A percentile compares a stretch with the other conserved stretches of the same genome.
These are phyloP conservation scores for Esteya vermicola DNA, from an alignment of 2,329 filamentous ascomycete genomes.

Conservation along the genomic window DNA sequence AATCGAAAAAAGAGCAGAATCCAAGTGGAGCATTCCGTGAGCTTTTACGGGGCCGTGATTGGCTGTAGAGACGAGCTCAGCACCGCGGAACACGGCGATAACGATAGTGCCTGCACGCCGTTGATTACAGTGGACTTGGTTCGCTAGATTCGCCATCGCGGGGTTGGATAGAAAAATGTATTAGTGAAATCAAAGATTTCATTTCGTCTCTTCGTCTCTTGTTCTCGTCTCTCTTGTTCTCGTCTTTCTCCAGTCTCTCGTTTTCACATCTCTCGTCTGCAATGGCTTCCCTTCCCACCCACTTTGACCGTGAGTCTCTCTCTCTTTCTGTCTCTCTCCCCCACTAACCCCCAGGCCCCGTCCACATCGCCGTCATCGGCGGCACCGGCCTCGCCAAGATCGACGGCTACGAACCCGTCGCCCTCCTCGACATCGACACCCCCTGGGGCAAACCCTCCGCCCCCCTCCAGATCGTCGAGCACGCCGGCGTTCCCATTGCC, in stretches of 20 bases:
- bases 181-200: too few relatives aligned
- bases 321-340: background rate
- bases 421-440: constrained; percentile 60
- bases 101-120: background rate
- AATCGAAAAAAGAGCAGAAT: background rate
- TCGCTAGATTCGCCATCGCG: constrained; percentile 2
- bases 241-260: too few relatives aligned
- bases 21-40: background rate
- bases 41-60: background rate
- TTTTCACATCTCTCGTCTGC: background rate
- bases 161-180: too few relatives aligned
- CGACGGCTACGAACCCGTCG: constrained; percentile 73
- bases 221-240: background rate
- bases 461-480: constrained; percentile 75
- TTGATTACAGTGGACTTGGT: too few relatives aligned
- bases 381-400: constrained; percentile 86
- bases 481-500: constrained; percentile 68
- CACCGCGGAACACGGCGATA: too few relatives aligned
- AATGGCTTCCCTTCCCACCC: constrained; percentile 9
- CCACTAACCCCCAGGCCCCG: constrained; percentile 33
- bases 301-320: constrained; percentile 8
- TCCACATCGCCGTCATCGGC: constrained; percentile 80
- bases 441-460: constrained; percentile 75
- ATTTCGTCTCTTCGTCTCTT: too few relatives aligned
- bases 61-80: background rate